Evolutionary conservation across 1,139 yeast genomes (phyloP), one percentile per base, ranked within the genome.

Genomic region (Protomyces pachydermus): DNA sequence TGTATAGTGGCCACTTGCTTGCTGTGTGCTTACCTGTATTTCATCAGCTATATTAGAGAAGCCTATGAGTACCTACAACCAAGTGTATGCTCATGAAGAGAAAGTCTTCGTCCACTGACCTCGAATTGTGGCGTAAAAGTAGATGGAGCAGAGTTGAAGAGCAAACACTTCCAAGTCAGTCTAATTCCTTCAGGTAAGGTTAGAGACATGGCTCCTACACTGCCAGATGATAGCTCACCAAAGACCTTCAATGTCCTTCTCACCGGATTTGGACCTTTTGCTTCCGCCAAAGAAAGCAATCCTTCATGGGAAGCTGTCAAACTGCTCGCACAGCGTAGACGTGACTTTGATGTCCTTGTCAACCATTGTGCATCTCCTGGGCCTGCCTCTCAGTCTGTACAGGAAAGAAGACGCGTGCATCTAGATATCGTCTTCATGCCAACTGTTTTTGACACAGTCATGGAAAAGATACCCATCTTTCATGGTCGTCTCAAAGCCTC

Each of bases 251-350:
- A 58, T 52, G 56, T 58, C 6, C 56, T 58, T 12, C 51, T 58
- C 14, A 58, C 62, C 12, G 62, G 62, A 18, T 58, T 52, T 42
- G 62, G 62, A 8, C 52, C 62, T 2, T 58, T 58, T 52, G 14
- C 52, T 32, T 20, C 32, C 20, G 45, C 56, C 1, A 28, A 5
- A 6, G 48, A 42, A 10, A 28, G 34, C n/a, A 58, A 58, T 23
- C 62, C 62, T 3, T 58, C 62, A 8, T 58, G 62, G 62, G 62
- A 58, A 35, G 46, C 62, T 9, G 62, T 50, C 25, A 58, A 58
- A 34, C 45, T 58, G 8, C 25, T 58, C 18, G 53, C 62, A 14
- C 18, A 58, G 52, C 46, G 32, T 12, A 52, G 56, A 6, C 23
- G 25, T 4, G 48, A 42, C 48, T 42, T 42, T 42, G 48, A 42